phyloP scores from a whole-genome alignment of 2,329 filamentous ascomycete genomes.

The Penicillium psychrosexuale region DNA sequence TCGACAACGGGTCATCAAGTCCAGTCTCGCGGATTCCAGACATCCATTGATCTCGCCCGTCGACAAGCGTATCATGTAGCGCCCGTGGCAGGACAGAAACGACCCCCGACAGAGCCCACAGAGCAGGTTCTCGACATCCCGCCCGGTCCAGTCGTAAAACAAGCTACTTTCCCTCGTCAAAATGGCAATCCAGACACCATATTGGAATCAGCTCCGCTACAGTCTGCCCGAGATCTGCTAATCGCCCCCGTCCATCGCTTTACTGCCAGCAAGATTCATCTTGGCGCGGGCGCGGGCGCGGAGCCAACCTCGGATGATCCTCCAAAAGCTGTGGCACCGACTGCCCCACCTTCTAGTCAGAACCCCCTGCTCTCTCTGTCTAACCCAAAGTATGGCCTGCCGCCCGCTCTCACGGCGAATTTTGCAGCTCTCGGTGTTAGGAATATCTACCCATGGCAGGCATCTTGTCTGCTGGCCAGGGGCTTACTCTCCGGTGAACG shows the following conservation, averaged over 20 bases:
- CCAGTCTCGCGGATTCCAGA: conserved; percentile 54
- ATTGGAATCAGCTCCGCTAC: conserved; percentile 19
- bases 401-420: conserved; percentile 59
- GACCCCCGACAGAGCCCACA: conserved; percentile 24
- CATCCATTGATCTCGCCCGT: conserved; percentile 44
- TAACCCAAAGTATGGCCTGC: conserved; percentile 63
- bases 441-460: conserved; percentile 76
- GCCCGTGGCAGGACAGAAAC: conserved; percentile 52
- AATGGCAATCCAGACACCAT: conserved; percentile 10
- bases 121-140: conserved; percentile 10
- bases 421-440: conserved; percentile 65
- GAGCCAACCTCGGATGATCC: conserved; percentile 12
- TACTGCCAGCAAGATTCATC: conserved; percentile 37
- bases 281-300: conserved; percentile 25
- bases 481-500: conserved; percentile 63
- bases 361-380: conserved; percentile 56
- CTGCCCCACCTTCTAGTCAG: conserved; percentile 39
- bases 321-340: conserved; percentile 48
- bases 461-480: conserved; percentile 66
- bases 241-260: conserved; percentile 35
- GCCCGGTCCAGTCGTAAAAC: neutral
- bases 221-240: conserved; percentile 31
- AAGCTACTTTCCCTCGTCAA: conserved; percentile 9
- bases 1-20: conserved; percentile 24
- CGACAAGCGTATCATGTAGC: conserved; percentile 41